Evolutionary conservation across 148 eudicot species (phyloP).

Genomic region (Fallopia convolvulus): DNA sequence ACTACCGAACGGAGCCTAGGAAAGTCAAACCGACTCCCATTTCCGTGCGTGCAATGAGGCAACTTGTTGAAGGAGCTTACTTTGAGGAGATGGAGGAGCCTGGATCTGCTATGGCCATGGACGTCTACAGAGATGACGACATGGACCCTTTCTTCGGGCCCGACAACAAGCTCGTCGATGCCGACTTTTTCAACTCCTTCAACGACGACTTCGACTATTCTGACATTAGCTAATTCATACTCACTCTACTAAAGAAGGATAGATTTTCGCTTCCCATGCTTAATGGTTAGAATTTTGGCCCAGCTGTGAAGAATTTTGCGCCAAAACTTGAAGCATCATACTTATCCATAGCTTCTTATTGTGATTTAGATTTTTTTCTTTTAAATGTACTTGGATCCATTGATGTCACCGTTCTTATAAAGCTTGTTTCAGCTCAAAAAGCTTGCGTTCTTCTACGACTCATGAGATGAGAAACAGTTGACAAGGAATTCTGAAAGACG

Average conservation of each 20-base stretch:
- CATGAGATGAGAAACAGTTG: background rate
- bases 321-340: no score
- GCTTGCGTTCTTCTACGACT: no score
- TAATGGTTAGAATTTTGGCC: no score
- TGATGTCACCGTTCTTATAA: background rate
- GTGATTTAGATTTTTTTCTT: background rate
- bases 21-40: no score
- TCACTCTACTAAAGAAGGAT: no score
- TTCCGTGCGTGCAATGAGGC: conserved; percentile 24
- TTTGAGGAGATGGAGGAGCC: conserved; percentile 36
- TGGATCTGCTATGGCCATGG: conserved; percentile 38
- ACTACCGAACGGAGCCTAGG: no score
- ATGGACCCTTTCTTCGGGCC: conserved; percentile 23
- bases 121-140: conserved; percentile 31
- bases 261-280: no score
- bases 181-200: conserved; percentile 50
- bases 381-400: background rate
- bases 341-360: background rate
- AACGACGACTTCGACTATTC: conserved; percentile 48
- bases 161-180: conserved; percentile 33
- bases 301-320: no score
- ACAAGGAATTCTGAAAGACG: background rate
- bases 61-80: conserved; percentile 30
- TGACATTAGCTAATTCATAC: conserved; percentile 34
- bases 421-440: background rate